Conservation (phyloP, 352 stramenopile species). For the Lagenidium sp. region DNA sequence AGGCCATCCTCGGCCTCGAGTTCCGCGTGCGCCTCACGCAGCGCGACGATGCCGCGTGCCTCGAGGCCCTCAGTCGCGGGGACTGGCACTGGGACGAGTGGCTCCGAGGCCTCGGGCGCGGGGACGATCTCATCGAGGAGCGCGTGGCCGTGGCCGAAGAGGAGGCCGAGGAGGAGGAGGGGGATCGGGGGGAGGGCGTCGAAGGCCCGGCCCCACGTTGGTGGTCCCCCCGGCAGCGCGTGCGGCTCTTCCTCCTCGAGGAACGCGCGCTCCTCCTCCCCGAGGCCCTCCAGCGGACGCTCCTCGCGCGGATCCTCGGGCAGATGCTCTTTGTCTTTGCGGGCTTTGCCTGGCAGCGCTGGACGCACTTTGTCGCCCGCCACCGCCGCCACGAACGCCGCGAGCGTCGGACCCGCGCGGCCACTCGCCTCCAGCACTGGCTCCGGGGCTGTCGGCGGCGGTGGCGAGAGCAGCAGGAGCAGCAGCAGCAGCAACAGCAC, state of each 20-base stretch:
- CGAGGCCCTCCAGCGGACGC: slow-evolving; percentile 19
- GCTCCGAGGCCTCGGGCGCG: slow-evolving; percentile 31
- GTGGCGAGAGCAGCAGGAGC: slow-evolving; percentile 3
- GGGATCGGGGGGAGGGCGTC: neutral
- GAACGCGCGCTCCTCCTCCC: slow-evolving; percentile 33
- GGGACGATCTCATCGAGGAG: slow-evolving; percentile 36
- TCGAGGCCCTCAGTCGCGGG: slow-evolving; percentile 21
- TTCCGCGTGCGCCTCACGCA: slow-evolving; percentile 29
- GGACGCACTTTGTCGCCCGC: slow-evolving; percentile 27
- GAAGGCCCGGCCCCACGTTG: no score
- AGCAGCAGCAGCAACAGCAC: neutral
- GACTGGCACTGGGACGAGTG: slow-evolving; percentile 32
- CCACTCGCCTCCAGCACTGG: slow-evolving; percentile 34
- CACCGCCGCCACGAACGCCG: slow-evolving; percentile 26
- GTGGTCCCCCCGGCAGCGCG: slow-evolving; percentile 33
- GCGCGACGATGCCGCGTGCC: slow-evolving; percentile 28
- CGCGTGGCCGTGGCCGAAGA: slow-evolving; percentile 15
- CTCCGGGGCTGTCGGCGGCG: slow-evolving; percentile 19
- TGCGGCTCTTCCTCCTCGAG: slow-evolving; percentile 48
- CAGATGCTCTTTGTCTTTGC: slow-evolving; percentile 55
- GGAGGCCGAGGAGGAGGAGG: neutral
- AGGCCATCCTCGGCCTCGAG: slow-evolving; percentile 26
- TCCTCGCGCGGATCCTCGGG: slow-evolving; percentile 35
- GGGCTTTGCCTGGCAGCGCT: slow-evolving; percentile 51
- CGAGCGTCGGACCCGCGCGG: slow-evolving; percentile 12